Conservation (phyloP, 2,329 filamentous ascomycete genomes). For the Pseudogymnoascus destructans region DNA sequence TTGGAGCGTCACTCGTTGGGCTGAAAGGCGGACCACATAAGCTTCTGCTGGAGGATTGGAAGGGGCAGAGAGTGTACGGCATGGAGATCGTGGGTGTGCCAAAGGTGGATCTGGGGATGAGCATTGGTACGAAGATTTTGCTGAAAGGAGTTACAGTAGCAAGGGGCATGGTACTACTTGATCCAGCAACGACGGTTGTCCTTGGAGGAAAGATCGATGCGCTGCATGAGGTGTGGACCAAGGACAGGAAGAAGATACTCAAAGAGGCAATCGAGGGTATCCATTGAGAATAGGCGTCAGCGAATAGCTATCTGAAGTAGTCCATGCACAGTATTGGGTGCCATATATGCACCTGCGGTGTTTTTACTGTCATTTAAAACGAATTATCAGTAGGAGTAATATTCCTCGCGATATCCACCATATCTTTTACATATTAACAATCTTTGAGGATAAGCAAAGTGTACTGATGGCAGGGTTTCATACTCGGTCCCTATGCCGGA, state of each 20-base stretch:
- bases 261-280: constrained; percentile 40
- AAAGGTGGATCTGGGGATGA: constrained; percentile 50
- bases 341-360: background rate
- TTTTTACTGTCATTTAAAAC: background rate
- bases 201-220: constrained; percentile 80
- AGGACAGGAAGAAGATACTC: constrained; percentile 55
- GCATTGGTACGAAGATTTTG: constrained; percentile 72
- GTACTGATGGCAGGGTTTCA: background rate
- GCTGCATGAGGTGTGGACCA: constrained; percentile 66
- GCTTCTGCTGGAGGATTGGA: constrained; percentile 68
- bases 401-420: background rate
- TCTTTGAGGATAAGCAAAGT: background rate
- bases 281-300: background rate
- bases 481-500: background rate
- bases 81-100: constrained; percentile 58
- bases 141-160: constrained; percentile 56
- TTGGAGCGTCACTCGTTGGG: background rate
- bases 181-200: constrained; percentile 52
- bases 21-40: constrained; percentile 49
- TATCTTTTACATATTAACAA: background rate
- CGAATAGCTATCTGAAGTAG: background rate
- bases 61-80: constrained; percentile 54
- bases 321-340: background rate
- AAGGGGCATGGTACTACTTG: constrained; percentile 66
- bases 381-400: background rate